These are phyloP conservation scores for Colletotrichum theobromicola DNA, from an alignment of 2,329 filamentous ascomycete species.

Conservation along the genomic window DNA sequence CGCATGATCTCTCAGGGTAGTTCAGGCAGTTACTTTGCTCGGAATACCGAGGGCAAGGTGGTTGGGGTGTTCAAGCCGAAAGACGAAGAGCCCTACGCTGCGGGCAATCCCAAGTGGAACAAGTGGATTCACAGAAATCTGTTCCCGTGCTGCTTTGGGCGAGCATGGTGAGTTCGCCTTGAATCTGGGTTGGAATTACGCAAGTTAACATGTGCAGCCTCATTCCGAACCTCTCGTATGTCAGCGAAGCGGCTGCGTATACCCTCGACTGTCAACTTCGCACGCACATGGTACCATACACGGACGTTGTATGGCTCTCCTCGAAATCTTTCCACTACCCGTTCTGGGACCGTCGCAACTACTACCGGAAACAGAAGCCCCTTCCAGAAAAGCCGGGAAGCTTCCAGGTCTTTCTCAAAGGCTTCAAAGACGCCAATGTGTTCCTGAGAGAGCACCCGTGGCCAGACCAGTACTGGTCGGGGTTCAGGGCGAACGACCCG, in stretches of 20 bases:
- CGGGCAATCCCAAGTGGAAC: constrained; percentile 97
- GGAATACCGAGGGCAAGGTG: constrained; percentile 89
- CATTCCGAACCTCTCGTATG: constrained; percentile 96
- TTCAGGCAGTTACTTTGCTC: constrained; percentile 96
- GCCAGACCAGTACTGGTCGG: constrained; percentile 84
- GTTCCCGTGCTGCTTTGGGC: constrained; percentile 95
- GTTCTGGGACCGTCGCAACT: constrained; percentile 92
- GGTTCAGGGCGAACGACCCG: constrained; percentile 71
- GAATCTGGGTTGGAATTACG: not conserved
- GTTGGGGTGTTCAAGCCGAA: constrained; percentile 99
- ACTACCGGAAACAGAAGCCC: constrained; percentile 84
- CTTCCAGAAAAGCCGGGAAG: constrained; percentile 91
- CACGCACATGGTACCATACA: constrained; percentile 94
- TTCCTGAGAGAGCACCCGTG: constrained; percentile 95
- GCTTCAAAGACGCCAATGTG: constrained; percentile 95
- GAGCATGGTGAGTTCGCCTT: constrained; percentile 71
- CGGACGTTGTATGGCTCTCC: constrained; percentile 90
- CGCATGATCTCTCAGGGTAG: constrained; percentile 97
- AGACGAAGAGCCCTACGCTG: constrained; percentile 97
- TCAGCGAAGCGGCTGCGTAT: constrained; percentile 96
- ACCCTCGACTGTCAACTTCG: constrained; percentile 89
- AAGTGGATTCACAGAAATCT: constrained; percentile 99
- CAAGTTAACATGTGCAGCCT: constrained; percentile 53
- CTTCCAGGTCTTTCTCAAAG: constrained; percentile 96
- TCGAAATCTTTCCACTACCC: constrained; percentile 99